Evolutionary conservation across 2,329 filamentous ascomycete species (phyloP).

Genomic region (Emergomyces orientalis): DNA sequence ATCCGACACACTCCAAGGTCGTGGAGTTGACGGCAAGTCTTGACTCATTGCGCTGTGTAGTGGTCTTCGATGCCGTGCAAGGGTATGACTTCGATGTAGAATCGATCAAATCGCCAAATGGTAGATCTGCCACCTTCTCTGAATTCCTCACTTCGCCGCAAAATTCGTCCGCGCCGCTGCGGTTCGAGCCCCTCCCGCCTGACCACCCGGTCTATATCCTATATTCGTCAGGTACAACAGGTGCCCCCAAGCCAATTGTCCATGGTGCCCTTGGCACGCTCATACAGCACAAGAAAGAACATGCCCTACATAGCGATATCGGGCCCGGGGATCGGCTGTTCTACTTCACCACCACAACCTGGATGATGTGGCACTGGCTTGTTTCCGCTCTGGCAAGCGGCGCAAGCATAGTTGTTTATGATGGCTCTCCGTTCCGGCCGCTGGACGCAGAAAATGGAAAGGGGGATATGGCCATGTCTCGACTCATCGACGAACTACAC

Average conservation of each 20-base stretch:
- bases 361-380: slow-evolving; percentile 99
- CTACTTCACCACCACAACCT: slow-evolving; percentile 90
- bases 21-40: slow-evolving; percentile 63
- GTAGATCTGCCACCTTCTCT: slow-evolving; percentile 33
- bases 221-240: slow-evolving; percentile 86
- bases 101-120: slow-evolving; percentile 28
- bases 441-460: slow-evolving; percentile 46
- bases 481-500: slow-evolving; percentile 65
- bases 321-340: slow-evolving; percentile 63
- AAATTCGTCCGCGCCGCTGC: slow-evolving; percentile 33
- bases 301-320: slow-evolving; percentile 77
- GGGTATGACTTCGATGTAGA: slow-evolving; percentile 30
- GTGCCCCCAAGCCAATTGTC: slow-evolving; percentile 82
- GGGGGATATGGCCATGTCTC: slow-evolving; percentile 71
- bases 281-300: slow-evolving; percentile 95
- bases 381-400: slow-evolving; percentile 77
- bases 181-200: slow-evolving; percentile 68
- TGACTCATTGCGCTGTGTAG: slow-evolving; percentile 56
- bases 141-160: slow-evolving; percentile 40
- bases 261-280: slow-evolving; percentile 85
- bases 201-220: slow-evolving; percentile 89
- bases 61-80: slow-evolving; percentile 62
- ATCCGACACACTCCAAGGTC: slow-evolving; percentile 71
- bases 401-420: slow-evolving; percentile 76
- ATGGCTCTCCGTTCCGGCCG: slow-evolving; percentile 81